Evolutionary conservation across 805 yeast genomes (phyloP).

Genomic region (Hanseniaspora guilliermondii): DNA sequence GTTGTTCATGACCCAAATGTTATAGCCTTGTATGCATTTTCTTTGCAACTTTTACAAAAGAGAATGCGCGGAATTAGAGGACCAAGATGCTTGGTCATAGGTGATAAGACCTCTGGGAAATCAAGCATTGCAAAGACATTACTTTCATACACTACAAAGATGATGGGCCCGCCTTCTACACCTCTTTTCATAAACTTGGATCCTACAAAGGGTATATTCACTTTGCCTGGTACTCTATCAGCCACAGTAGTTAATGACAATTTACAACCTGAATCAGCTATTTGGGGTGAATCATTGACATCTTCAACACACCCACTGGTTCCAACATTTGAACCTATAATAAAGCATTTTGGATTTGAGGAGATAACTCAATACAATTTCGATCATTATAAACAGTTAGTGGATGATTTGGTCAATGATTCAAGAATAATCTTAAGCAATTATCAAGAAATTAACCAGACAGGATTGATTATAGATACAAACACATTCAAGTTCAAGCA

Average conservation of each 20-base stretch:
- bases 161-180: slow-evolving; percentile 35
- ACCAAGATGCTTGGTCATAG: slow-evolving; percentile 52
- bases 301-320: slow-evolving; percentile 57
- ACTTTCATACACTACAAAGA: slow-evolving; percentile 62
- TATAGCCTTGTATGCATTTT: slow-evolving; percentile 60
- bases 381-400: slow-evolving; percentile 35
- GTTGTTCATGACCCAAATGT: slow-evolving; percentile 32
- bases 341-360: slow-evolving; percentile 65
- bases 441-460: slow-evolving; percentile 25
- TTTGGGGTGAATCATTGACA: slow-evolving; percentile 67
- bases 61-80: slow-evolving; percentile 52
- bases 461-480: slow-evolving; percentile 26
- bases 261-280: slow-evolving; percentile 56
- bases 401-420: slow-evolving; percentile 40
- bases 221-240: slow-evolving; percentile 71
- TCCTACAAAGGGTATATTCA: slow-evolving; percentile 56
- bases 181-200: slow-evolving; percentile 73
- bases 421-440: slow-evolving; percentile 25
- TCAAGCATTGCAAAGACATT: slow-evolving; percentile 59
- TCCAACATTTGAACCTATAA: slow-evolving; percentile 84
- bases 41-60: slow-evolving; percentile 61
- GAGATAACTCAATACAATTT: slow-evolving; percentile 38
- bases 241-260: slow-evolving; percentile 76
- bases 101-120: slow-evolving; percentile 66
- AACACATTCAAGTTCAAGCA: slow-evolving; percentile 19